A percentile compares a stretch with the other conserved stretches of the same genome.
phyloP scores from a whole-genome alignment of 1,284 basidiomycete genomes.

The Puccinia horiana region DNA sequence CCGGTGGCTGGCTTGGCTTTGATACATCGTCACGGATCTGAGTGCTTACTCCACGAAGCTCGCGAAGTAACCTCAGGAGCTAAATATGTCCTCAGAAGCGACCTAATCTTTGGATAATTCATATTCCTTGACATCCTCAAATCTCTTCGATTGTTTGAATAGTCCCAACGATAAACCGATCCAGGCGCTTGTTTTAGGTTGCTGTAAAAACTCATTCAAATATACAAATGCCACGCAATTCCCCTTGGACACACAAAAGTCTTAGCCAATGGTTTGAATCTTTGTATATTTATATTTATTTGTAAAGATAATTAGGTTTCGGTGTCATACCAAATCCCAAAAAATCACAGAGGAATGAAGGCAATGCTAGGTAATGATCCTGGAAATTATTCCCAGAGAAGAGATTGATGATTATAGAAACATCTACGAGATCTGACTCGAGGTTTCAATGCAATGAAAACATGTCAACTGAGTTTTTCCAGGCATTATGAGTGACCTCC shows the following conservation, averaged over 20 bases:
- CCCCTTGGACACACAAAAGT: no score
- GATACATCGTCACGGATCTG: slow-evolving; percentile 30
- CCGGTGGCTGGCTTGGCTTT: slow-evolving; percentile 23
- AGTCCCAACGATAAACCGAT: no score
- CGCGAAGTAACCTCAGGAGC: background rate
- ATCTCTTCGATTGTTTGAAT: background rate
- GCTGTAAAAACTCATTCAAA: background rate
- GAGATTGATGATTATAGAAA: no score
- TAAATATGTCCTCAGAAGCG: slow-evolving; percentile 27
- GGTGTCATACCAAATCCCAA: no score
- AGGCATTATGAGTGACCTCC: slow-evolving; percentile 67
- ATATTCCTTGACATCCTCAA: background rate
- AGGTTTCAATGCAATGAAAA: slow-evolving; percentile 60
- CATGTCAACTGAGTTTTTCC: slow-evolving; percentile 69
- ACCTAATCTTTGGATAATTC: slow-evolving; percentile 15
- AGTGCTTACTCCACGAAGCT: slow-evolving; percentile 29
- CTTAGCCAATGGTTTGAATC: no score
- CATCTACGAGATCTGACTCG: background rate
- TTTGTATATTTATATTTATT: no score
- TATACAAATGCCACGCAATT: background rate
- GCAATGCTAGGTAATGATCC: no score
- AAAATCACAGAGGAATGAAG: no score
- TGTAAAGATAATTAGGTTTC: no score
- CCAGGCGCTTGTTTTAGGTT: background rate
- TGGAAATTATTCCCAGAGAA: background rate